phyloP scores from a whole-genome alignment of 352 stramenopile genomes.

The Pythium utonaiense region DNA sequence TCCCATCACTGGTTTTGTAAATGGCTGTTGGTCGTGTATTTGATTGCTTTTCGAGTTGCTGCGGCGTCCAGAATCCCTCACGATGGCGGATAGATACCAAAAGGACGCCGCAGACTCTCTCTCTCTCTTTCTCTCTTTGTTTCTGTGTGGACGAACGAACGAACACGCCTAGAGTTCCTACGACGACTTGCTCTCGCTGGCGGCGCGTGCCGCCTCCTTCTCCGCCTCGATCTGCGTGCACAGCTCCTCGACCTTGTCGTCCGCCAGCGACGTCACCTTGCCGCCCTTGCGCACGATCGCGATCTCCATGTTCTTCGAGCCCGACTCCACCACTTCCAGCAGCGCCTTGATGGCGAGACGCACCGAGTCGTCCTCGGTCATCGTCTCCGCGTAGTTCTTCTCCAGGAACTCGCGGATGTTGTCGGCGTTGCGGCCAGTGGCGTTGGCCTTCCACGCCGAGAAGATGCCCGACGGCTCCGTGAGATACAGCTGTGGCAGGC shows the following conservation, averaged over 20 bases:
- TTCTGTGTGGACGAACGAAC: too few relatives aligned
- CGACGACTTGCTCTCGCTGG: conserved; percentile 76
- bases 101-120: too few relatives aligned
- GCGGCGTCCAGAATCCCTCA: too few relatives aligned
- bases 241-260: conserved; percentile 77
- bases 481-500: conserved; percentile 95
- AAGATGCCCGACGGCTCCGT: conserved; percentile 98
- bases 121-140: neutral
- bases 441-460: conserved; percentile 97
- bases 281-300: conserved; percentile 86
- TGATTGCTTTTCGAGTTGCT: too few relatives aligned
- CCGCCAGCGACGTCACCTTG: conserved; percentile 62
- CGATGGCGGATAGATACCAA: too few relatives aligned
- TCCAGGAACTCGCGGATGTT: conserved; percentile 98
- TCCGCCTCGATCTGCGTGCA: conserved; percentile 81
- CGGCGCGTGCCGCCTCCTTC: conserved; percentile 73
- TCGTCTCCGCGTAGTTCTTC: conserved; percentile 95
- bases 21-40: too few relatives aligned
- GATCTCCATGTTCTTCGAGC: conserved; percentile 99
- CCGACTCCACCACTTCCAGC: conserved; percentile 97
- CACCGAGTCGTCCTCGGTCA: conserved; percentile 90
- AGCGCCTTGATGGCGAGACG: conserved; percentile 94
- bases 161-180: too few relatives aligned
- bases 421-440: conserved; percentile 96
- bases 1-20: too few relatives aligned